Conservation (phyloP, 257 asterid species). For the Vinca minor region DNA sequence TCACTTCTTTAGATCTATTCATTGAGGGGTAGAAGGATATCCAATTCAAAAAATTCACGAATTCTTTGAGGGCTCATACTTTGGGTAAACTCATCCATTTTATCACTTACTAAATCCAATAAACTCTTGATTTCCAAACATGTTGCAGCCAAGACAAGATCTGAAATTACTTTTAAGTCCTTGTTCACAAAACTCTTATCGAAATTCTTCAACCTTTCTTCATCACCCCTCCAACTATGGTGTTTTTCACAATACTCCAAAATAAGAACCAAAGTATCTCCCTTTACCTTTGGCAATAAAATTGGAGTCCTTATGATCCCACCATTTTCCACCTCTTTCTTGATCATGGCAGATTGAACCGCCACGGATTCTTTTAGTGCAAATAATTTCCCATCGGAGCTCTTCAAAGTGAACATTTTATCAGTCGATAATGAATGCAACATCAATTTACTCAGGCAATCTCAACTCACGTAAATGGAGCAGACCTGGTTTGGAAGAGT, state of each 20-base stretch:
- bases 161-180: background rate
- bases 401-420: too few species aligned
- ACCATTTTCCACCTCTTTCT: too few species aligned
- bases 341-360: too few species aligned
- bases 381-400: too few species aligned
- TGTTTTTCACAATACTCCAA: constrained; percentile 7
- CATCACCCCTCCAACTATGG: background rate
- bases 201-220: constrained; percentile 8
- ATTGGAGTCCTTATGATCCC: too few species aligned
- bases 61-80: background rate
- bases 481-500: too few species aligned
- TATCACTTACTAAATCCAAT: background rate
- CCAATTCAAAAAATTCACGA: background rate
- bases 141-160: constrained; percentile 11
- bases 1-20: too few species aligned
- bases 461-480: too few species aligned
- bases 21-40: too few species aligned
- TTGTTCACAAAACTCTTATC: constrained; percentile 3
- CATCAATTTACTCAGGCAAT: too few species aligned
- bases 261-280: constrained; percentile 8
- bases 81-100: constrained; percentile 10
- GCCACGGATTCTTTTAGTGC: too few species aligned
- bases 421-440: too few species aligned
- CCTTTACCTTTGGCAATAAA: constrained; percentile 2
- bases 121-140: constrained; percentile 7